Evolutionary conservation across 23 red algal species (phyloP), one percentile per base, ranked within the genome.

Genomic region (Pyropia haitanensis): DNA sequence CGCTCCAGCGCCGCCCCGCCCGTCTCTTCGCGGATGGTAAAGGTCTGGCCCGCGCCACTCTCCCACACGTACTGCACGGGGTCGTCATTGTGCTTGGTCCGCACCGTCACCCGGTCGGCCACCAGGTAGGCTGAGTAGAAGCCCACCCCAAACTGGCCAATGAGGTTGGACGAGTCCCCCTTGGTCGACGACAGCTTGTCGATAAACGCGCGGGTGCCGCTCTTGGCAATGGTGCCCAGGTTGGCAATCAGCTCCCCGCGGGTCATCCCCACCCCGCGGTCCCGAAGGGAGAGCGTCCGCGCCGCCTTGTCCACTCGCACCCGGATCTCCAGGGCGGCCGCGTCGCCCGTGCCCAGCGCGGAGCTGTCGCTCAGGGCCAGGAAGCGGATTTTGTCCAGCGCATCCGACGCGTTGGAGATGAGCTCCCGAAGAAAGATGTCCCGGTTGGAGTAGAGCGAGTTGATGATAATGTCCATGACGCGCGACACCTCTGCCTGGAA

Each of bases 351-450:
- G 44, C 68, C 75, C 8, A 81, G 52, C 10, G 59, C 13, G 18
- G 55, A 46, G 0, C 64, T 30, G 16, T 95, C 56, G 5, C 55
- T 71, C 30, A 95, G 70, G 27, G 64, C 63, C 25, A 95, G 54
- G 52, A 95, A 79, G 25, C 91, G 91, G 28, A 95, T 60, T 68
- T 95, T 95, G 50, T 95, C 82, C 48, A 88, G 71, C 16, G 91
- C 91, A 71, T 95, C 91, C 16, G 74, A 70, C 22, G 91, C 81
- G 64, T 95, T 95, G 26, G 81, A 88, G 27, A 95, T 85, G 12
- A 95, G 81, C 70, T 95, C 91, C n/a, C 91, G 77, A 19, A 95
- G 65, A 51, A 95, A 95, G 21, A 95, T 76, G 61, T 95, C 82
- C 14, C 76, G 73, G 49, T 87, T 95, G 18, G 74, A 81, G 46